Evolutionary conservation across 1,284 basidiomycete species (phyloP).

Genomic region (Ceratorhiza oryzae-sativae): DNA sequence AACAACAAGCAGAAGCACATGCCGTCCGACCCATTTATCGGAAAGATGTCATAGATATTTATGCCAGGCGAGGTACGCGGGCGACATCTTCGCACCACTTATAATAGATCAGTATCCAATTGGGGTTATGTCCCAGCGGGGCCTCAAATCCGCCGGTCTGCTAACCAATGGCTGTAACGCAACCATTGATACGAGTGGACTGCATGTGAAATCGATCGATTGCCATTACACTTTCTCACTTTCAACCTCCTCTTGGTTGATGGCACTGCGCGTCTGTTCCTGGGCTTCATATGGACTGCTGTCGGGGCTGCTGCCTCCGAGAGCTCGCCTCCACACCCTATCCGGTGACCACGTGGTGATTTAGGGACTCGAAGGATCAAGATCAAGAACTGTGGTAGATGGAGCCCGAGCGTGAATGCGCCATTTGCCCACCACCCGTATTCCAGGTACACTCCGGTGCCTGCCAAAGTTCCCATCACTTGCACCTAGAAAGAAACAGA

Average conservation of each 20-base stretch:
- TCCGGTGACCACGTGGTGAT: slow-evolving; percentile 60
- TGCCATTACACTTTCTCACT: not conserved
- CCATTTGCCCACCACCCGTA: slow-evolving; percentile 68
- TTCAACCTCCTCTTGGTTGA: not conserved
- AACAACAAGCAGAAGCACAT: not conserved
- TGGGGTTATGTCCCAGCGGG: not conserved
- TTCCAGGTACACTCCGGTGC: slow-evolving; percentile 65
- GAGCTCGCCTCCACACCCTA: slow-evolving; percentile 62
- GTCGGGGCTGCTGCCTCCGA: slow-evolving; percentile 44
- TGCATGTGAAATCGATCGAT: not conserved
- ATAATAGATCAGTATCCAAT: not conserved
- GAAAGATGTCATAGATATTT: not conserved
- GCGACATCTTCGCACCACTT: not conserved
- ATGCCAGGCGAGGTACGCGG: not conserved
- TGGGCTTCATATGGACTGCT: not conserved
- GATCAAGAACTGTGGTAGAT: slow-evolving; percentile 56
- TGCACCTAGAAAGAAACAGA: slow-evolving; percentile 59
- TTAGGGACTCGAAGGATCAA: slow-evolving; percentile 64
- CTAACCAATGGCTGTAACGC: not conserved
- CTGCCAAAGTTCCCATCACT: slow-evolving; percentile 69
- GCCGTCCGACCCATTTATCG: not conserved
- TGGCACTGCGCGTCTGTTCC: slow-evolving; percentile 7
- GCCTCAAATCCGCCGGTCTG: not conserved
- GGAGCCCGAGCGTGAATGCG: slow-evolving; percentile 60
- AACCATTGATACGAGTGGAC: not conserved